Conservation (phyloP, 83 land plant species). For the Thuja plicata region DNA sequence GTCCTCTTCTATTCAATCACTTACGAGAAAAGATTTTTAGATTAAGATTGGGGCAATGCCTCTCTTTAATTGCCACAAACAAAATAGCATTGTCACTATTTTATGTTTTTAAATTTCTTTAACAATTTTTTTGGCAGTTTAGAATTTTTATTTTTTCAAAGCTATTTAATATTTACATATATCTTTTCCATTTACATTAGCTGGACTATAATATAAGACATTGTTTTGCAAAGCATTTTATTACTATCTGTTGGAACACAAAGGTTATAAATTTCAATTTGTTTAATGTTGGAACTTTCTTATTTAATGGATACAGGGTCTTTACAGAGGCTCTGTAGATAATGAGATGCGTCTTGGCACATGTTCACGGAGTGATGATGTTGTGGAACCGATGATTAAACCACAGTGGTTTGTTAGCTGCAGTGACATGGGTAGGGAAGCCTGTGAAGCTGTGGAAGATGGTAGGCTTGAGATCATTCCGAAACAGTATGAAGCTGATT, state of each 20-base stretch:
- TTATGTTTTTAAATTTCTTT: neutral
- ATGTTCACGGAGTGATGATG: slow-evolving; percentile 91
- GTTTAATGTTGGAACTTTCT: neutral
- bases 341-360: slow-evolving; percentile 92
- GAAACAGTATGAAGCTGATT: slow-evolving; percentile 75
- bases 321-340: slow-evolving; percentile 75
- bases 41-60: neutral
- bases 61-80: neutral
- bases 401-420: slow-evolving; percentile 98
- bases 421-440: slow-evolving; percentile 70
- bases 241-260: neutral
- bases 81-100: neutral
- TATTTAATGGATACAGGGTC: slow-evolving; percentile 51
- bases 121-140: neutral
- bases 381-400: slow-evolving; percentile 93
- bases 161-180: neutral
- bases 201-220: neutral
- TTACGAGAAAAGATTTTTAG: neutral
- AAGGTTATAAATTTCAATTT: neutral
- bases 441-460: slow-evolving; percentile 77
- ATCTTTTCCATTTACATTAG: neutral
- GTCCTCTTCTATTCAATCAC: neutral
- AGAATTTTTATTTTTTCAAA: neutral
- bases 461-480: slow-evolving; percentile 80
- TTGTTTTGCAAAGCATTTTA: neutral